These are phyloP conservation scores for Zhuliangozyma blackwelliae DNA, from an alignment of 1,139 yeast genomes.

Conservation along the genomic window DNA sequence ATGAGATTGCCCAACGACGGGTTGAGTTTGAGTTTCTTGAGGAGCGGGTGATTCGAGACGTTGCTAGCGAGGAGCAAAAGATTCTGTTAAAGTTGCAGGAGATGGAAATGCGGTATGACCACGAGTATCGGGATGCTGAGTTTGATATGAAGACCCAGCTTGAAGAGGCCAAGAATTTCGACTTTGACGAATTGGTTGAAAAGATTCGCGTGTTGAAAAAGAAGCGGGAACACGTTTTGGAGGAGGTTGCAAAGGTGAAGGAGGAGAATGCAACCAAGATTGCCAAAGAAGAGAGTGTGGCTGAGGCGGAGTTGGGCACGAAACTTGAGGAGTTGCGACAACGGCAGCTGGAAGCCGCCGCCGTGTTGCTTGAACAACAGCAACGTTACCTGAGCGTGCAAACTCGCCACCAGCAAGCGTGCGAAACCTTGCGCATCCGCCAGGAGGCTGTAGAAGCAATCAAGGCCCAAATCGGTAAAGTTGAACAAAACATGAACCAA, in stretches of 20 bases:
- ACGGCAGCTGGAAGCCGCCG: neutral
- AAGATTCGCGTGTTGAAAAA: conserved; percentile 16
- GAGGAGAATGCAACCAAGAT: conserved; percentile 9
- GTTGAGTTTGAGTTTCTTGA: conserved; percentile 24
- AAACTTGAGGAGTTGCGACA: neutral
- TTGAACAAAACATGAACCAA: conserved; percentile 8
- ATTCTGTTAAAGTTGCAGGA: conserved; percentile 22
- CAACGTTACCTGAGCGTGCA: too few relatives aligned
- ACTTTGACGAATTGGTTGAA: conserved; percentile 19
- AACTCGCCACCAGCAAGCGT: conserved; percentile 1
- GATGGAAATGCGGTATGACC: conserved; percentile 18
- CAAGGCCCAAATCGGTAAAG: conserved; percentile 4
- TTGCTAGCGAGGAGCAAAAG: conserved; percentile 23
- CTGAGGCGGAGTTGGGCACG: neutral
- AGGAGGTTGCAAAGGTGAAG: conserved; percentile 4
- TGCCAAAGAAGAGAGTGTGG: neutral
- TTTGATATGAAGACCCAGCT: conserved; percentile 31
- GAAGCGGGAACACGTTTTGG: conserved; percentile 4
- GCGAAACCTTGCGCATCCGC: neutral
- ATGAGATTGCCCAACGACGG: conserved; percentile 15
- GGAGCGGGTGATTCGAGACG: conserved; percentile 24
- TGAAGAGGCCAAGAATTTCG: conserved; percentile 20
- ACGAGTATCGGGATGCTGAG: conserved; percentile 28
- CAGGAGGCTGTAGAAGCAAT: conserved; percentile 4
- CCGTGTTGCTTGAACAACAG: conserved; percentile 5